Evolutionary conservation across 2,329 filamentous ascomycete genomes (phyloP).

Genomic region (Fusarium sp.): DNA sequence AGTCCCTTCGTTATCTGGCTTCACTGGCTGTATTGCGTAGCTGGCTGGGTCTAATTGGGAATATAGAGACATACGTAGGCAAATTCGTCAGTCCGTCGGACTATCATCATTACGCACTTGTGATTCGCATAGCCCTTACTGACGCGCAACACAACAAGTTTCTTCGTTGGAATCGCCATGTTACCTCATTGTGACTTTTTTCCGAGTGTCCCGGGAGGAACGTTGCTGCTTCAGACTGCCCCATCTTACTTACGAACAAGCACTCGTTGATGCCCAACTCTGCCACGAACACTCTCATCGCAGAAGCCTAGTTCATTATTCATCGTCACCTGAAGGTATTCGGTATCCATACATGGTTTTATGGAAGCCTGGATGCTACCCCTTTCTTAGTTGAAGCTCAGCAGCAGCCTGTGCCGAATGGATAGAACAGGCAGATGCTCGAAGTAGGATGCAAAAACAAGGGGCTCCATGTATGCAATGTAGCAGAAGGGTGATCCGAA

Average conservation of each 20-base stretch:
- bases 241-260: background rate
- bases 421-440: too few relatives aligned
- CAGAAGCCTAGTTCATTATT: background rate
- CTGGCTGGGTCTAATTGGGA: fast-evolving
- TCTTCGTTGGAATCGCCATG: background rate
- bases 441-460: background rate
- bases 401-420: background rate
- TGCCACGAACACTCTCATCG: background rate
- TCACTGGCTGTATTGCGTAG: fast-evolving
- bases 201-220: too few relatives aligned
- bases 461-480: too few relatives aligned
- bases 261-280: background rate
- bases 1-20: fast-evolving
- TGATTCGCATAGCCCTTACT: background rate
- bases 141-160: background rate
- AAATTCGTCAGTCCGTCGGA: background rate
- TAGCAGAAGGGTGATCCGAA: too few relatives aligned
- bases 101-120: background rate
- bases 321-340: background rate
- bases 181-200: background rate
- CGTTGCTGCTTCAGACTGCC: fast-evolving
- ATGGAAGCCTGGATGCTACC: background rate
- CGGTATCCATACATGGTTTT: too few relatives aligned
- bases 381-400: background rate
- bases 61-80: background rate